phyloP scores from a whole-genome alignment of 2,329 filamentous ascomycete genomes.

The Xylaria multiplex region DNA sequence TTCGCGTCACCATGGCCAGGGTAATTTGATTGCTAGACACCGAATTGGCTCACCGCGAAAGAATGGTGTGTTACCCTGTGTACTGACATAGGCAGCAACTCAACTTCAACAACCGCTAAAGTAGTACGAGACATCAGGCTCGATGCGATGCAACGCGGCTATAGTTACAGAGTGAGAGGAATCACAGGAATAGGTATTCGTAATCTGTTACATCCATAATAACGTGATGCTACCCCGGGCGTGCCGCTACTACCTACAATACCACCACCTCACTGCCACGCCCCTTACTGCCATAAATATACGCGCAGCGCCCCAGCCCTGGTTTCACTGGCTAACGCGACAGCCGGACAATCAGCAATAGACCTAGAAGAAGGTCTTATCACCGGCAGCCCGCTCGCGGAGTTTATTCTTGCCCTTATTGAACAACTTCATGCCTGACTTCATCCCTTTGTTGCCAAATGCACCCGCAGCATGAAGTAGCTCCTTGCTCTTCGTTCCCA shows the following conservation, averaged over 20 bases:
- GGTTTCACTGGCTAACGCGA: slow-evolving; percentile 40
- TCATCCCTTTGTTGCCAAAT: slow-evolving; percentile 90
- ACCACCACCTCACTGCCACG: slow-evolving; percentile 30
- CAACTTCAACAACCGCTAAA: background rate
- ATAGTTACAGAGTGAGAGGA: slow-evolving; percentile 13
- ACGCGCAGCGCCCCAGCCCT: slow-evolving; percentile 15
- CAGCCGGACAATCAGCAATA: slow-evolving; percentile 44
- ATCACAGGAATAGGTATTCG: slow-evolving; percentile 1
- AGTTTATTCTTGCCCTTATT: slow-evolving; percentile 91
- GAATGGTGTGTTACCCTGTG: slow-evolving; percentile 5
- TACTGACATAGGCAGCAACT: background rate
- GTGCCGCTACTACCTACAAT: slow-evolving; percentile 21
- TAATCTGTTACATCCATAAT: slow-evolving; percentile 7
- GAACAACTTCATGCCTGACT: slow-evolving; percentile 89
- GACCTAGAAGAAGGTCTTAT: slow-evolving; percentile 86
- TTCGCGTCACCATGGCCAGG: slow-evolving; percentile 11
- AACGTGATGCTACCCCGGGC: slow-evolving; percentile 11
- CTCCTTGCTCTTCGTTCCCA: slow-evolving; percentile 88
- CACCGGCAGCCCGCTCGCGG: slow-evolving; percentile 66
- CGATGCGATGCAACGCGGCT: slow-evolving; percentile 9
- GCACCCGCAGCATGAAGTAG: slow-evolving; percentile 86
- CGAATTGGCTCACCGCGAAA: slow-evolving; percentile 1
- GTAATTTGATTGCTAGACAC: background rate
- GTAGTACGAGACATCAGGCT: background rate
- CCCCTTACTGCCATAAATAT: slow-evolving; percentile 7